Conservation (phyloP, 371 early-diverging fungal species). For the Funneliformis caledonium region DNA sequence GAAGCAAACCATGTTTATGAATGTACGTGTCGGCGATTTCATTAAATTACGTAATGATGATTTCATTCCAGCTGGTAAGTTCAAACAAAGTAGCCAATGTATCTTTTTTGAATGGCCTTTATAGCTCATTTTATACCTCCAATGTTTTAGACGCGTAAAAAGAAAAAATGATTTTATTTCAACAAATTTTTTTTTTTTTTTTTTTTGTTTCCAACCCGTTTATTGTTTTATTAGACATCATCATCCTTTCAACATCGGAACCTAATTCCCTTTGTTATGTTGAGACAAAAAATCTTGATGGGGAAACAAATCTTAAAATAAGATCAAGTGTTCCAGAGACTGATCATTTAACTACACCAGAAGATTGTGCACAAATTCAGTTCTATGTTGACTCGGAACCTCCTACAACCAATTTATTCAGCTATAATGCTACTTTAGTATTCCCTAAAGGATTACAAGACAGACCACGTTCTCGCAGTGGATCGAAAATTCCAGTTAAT, state of each 20-base stretch:
- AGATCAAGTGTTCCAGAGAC: conserved; percentile 51
- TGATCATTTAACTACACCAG: conserved; percentile 23
- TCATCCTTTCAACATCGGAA: conserved; percentile 73
- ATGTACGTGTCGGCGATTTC: conserved; percentile 68
- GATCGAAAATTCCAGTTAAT: conserved; percentile 44
- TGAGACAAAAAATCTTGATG: conserved; percentile 87
- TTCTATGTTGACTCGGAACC: conserved; percentile 59
- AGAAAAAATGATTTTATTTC: not conserved
- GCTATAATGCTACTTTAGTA: conserved; percentile 53
- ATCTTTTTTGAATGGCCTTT: not conserved
- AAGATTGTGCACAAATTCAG: conserved; percentile 39
- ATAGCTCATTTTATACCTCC: not conserved
- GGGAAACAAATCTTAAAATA: conserved; percentile 84
- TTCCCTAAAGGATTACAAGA: conserved; percentile 27
- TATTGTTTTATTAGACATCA: conserved; percentile 54
- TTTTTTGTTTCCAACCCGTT: not conserved
- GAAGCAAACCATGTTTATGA: conserved; percentile 46
- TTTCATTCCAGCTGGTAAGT: conserved; percentile 62
- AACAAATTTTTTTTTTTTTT: not conserved
- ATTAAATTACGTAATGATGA: conserved; percentile 59
- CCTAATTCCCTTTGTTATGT: conserved; percentile 70
- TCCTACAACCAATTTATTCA: conserved; percentile 56
- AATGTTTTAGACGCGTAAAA: not conserved
- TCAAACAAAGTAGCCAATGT: not conserved
- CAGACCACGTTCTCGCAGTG: conserved; percentile 41